A percentile compares a stretch with the other conserved stretches of the same genome.
These are phyloP conservation scores for Tylopilus sp. DNA, from an alignment of 768 basidiomycete genomes.

Conservation along the genomic window DNA sequence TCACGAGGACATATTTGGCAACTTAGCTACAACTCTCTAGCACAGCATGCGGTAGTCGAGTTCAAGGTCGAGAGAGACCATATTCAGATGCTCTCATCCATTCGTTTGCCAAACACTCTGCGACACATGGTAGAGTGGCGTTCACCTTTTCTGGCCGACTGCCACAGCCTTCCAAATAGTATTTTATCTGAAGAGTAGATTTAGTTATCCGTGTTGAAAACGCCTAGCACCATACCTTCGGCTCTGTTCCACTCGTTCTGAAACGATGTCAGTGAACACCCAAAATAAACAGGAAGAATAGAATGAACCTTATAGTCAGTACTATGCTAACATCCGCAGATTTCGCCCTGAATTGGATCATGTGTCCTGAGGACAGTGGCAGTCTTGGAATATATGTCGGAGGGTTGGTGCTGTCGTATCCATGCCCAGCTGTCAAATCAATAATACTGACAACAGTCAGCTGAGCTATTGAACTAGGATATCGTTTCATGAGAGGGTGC, in stretches of 20 bases:
- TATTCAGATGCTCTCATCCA: constrained; percentile 72
- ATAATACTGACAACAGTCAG: constrained; percentile 59
- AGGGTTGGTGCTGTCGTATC: constrained; percentile 75
- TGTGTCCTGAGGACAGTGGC: constrained; percentile 76
- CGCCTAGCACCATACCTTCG: constrained; percentile 52
- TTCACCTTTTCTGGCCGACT: constrained; percentile 45
- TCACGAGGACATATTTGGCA: neutral
- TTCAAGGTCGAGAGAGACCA: constrained; percentile 30
- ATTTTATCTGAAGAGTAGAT: constrained; percentile 61
- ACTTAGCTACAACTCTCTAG: neutral
- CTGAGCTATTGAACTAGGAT: constrained; percentile 60
- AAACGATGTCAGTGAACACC: neutral
- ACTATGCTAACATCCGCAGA: constrained; percentile 48
- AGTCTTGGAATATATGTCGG: constrained; percentile 58
- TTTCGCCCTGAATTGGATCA: constrained; percentile 74
- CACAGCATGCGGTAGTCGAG: neutral
- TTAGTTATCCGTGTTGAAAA: neutral
- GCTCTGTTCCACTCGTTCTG: constrained; percentile 88
- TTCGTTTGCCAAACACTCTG: constrained; percentile 53
- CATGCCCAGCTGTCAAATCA: constrained; percentile 61
- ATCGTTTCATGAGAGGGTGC: constrained; percentile 34
- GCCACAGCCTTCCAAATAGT: constrained; percentile 82
- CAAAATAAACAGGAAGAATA: neutral
- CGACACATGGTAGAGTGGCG: constrained; percentile 49
- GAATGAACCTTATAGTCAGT: constrained; percentile 63